A percentile compares a stretch with the other conserved stretches of the same genome.
Conservation (phyloP, 2,329 filamentous ascomycete species). For the Fusarium nodosum region DNA sequence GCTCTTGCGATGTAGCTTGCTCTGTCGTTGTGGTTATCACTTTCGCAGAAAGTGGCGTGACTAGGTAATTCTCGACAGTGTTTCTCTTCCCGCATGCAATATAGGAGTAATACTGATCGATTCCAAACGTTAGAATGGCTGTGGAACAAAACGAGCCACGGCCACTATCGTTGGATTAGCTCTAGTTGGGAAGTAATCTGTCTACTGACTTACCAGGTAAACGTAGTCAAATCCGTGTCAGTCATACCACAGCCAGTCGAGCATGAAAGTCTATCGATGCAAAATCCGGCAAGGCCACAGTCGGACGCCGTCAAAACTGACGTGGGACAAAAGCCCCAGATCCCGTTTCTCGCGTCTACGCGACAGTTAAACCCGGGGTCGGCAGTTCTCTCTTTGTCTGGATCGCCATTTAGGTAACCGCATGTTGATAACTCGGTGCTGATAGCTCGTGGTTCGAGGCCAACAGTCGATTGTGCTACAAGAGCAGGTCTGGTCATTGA, state of each 20-base stretch:
- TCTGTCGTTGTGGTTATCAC: constrained; percentile 4
- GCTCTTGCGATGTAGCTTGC: constrained; percentile 3
- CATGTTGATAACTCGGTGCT: constrained; percentile 49
- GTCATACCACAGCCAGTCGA: constrained; percentile 52
- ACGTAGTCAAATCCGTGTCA: constrained; percentile 49
- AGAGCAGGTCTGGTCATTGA: background rate
- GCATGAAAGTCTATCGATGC: constrained; percentile 53
- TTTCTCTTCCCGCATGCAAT: constrained; percentile 54
- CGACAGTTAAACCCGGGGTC: constrained; percentile 55
- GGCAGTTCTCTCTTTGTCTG: constrained; percentile 50
- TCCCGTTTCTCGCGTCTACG: constrained; percentile 51
- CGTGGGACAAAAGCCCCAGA: constrained; percentile 59
- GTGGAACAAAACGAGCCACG: constrained; percentile 52
- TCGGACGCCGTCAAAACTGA: constrained; percentile 54
- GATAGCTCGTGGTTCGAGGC: constrained; percentile 22
- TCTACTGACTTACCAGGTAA: constrained; percentile 53
- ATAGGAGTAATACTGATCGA: constrained; percentile 56
- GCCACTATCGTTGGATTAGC: background rate
- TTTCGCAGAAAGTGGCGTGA: constrained; percentile 28
- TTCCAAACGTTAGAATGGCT: constrained; percentile 52
- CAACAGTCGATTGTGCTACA: background rate
- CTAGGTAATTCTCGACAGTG: constrained; percentile 48
- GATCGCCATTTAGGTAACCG: constrained; percentile 53
- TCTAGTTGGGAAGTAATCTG: rapidly evolving
- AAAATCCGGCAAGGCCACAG: constrained; percentile 56